Percentiles rank a stretch among this genome's conserved stretches.
These are phyloP conservation scores for Lablab purpureus DNA, from an alignment of 306 rosid species.

Conservation along the genomic window DNA sequence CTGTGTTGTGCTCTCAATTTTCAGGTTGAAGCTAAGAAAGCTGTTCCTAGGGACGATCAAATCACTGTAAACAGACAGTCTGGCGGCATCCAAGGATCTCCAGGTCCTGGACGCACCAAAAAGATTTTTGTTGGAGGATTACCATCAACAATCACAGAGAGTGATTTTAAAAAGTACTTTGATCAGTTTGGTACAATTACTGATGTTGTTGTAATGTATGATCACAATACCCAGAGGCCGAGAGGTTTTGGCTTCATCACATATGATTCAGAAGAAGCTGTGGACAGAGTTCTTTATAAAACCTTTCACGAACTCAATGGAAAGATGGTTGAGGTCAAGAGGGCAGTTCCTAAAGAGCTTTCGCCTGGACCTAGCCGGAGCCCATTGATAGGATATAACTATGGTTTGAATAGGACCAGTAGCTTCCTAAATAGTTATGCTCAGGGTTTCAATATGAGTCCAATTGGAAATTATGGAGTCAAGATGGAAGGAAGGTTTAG, in stretches of 20 bases:
- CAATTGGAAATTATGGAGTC: constrained; percentile 75
- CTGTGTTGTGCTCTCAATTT: constrained; percentile 44
- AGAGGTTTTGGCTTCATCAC: constrained; percentile 97
- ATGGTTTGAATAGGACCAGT: constrained; percentile 69
- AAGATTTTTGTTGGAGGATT: constrained; percentile 96
- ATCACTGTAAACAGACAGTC: constrained; percentile 60
- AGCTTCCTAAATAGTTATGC: constrained; percentile 71
- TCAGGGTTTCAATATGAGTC: constrained; percentile 77
- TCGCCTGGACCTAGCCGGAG: constrained; percentile 81
- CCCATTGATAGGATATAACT: constrained; percentile 76
- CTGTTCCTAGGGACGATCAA: constrained; percentile 96
- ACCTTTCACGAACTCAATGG: constrained; percentile 93
- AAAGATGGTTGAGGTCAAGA: constrained; percentile 95
- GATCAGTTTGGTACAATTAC: constrained; percentile 86
- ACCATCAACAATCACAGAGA: constrained; percentile 84
- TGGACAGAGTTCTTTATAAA: constrained; percentile 80
- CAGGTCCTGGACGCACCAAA: constrained; percentile 80
- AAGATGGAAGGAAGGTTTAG: constrained; percentile 86
- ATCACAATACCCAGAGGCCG: constrained; percentile 96
- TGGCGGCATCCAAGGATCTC: constrained; percentile 69
- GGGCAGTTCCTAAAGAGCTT: constrained; percentile 94
- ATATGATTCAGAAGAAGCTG: constrained; percentile 88
- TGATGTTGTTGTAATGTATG: constrained; percentile 96
- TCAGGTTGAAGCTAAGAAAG: constrained; percentile 98
- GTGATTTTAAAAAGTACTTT: constrained; percentile 82